Conservation (phyloP, 2,329 filamentous ascomycete genomes). For the Aspergillus clavatus region DNA sequence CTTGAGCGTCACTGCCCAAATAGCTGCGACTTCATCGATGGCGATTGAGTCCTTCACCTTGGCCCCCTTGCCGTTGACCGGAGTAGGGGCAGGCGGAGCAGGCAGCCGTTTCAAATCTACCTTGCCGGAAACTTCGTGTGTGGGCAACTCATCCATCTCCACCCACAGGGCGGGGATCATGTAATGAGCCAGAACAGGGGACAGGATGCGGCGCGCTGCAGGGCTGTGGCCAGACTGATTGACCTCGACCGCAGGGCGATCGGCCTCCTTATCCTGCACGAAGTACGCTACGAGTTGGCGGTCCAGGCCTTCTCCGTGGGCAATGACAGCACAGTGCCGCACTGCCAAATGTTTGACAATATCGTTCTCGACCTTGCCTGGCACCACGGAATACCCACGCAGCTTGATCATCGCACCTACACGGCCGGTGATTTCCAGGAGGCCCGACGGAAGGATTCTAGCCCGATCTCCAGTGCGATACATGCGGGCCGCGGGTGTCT, state of each 20-base stretch:
- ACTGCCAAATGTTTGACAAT: constrained; percentile 67
- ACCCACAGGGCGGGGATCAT: constrained; percentile 81
- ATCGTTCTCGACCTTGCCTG: constrained; percentile 68
- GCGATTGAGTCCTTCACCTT: constrained; percentile 60
- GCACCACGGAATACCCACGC: constrained; percentile 72
- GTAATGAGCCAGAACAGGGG: constrained; percentile 68
- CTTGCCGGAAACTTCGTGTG: constrained; percentile 74
- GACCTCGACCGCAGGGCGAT: constrained; percentile 60
- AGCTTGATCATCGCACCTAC: constrained; percentile 78
- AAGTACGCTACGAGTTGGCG: constrained; percentile 72
- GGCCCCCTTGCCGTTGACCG: constrained; percentile 37
- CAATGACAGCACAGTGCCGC: constrained; percentile 64
- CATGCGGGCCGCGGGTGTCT: constrained; percentile 59
- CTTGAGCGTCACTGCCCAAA: constrained; percentile 68
- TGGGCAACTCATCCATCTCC: constrained; percentile 64
- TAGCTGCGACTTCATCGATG: constrained; percentile 62
- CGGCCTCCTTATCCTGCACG: constrained; percentile 59
- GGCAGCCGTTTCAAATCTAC: constrained; percentile 69
- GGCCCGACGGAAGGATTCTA: constrained; percentile 60
- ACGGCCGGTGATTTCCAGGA: constrained; percentile 70
- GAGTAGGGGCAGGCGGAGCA: constrained; percentile 53
- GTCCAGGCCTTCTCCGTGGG: constrained; percentile 71
- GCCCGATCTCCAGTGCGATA: constrained; percentile 71
- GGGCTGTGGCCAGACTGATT: constrained; percentile 69
- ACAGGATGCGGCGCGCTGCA: constrained; percentile 59